phyloP scores from a whole-genome alignment of 2,329 filamentous ascomycete species.

The Lachnellula subtilissima region DNA sequence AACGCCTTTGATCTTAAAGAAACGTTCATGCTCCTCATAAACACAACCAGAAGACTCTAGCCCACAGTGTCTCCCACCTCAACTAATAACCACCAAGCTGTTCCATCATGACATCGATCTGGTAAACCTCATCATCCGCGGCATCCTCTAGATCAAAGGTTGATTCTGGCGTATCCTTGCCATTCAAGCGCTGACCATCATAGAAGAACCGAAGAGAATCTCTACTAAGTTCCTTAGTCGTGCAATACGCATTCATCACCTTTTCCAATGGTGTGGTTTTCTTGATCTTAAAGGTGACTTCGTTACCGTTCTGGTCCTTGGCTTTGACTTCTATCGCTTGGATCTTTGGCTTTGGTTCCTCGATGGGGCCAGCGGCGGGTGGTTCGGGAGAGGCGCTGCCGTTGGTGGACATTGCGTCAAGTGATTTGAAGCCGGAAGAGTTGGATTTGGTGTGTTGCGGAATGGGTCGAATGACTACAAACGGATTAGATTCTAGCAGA shows the following conservation, averaged over 20 bases:
- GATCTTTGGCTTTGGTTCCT: neutral
- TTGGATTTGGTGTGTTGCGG: neutral
- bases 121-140: neutral
- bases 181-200: slow-evolving; percentile 2
- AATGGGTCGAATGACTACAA: neutral
- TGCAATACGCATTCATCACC: slow-evolving; percentile 9
- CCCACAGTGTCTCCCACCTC: too few species aligned
- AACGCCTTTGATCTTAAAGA: too few species aligned
- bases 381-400: neutral
- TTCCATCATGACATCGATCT: too few species aligned
- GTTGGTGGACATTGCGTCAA: neutral
- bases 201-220: slow-evolving; percentile 5
- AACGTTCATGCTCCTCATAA: too few species aligned
- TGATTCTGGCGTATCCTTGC: slow-evolving; percentile 2
- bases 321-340: slow-evolving; percentile 5
- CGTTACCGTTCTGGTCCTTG: neutral
- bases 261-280: neutral
- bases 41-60: too few species aligned
- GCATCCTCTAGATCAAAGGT: slow-evolving; percentile 5
- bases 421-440: neutral
- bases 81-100: too few species aligned
- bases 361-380: too few species aligned
- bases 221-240: neutral
- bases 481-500: too few species aligned
- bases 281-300: slow-evolving; percentile 10